Percentiles rank a stretch among this genome's conserved stretches.
These are phyloP conservation scores for Cordia subcordata DNA, from an alignment of 257 asterid genomes.

Conservation along the genomic window DNA sequence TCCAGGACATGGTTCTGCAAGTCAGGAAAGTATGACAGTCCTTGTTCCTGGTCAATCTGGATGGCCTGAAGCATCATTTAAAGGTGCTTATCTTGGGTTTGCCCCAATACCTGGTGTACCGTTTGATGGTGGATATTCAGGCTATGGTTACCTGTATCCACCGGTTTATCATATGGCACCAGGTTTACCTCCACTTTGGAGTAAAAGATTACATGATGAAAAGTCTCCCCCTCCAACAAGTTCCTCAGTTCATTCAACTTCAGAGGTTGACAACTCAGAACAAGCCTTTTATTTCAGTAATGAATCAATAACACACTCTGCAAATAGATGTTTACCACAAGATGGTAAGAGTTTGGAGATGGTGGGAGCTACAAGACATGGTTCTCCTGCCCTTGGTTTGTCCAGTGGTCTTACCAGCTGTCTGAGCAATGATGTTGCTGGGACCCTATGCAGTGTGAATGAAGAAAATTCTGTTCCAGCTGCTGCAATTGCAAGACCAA, in stretches of 20 bases:
- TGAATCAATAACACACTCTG: neutral
- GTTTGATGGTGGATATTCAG: constrained; percentile 27
- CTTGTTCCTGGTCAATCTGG: constrained; percentile 35
- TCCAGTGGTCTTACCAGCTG: neutral
- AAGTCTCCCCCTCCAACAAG: neutral
- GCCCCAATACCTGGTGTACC: constrained; percentile 50
- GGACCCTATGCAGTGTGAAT: neutral
- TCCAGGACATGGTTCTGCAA: constrained; percentile 25
- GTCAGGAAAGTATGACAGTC: constrained; percentile 11
- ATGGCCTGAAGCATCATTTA: constrained; percentile 23
- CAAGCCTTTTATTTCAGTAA: neutral
- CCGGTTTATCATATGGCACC: constrained; percentile 26
- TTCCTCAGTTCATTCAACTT: neutral
- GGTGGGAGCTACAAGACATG: neutral
- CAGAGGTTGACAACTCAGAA: neutral
- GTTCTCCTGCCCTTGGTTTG: neutral
- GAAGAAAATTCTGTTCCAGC: neutral
- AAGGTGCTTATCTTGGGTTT: constrained; percentile 31
- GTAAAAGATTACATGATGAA: constrained; percentile 7
- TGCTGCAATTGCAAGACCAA: neutral
- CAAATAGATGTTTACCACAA: too few species aligned
- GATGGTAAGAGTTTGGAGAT: neutral
- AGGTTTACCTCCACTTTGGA: constrained; percentile 33
- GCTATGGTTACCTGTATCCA: constrained; percentile 36
- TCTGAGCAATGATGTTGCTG: too few species aligned